Evolutionary conservation across 208 protist species (phyloP).

Genomic region (Giardia muris): DNA sequence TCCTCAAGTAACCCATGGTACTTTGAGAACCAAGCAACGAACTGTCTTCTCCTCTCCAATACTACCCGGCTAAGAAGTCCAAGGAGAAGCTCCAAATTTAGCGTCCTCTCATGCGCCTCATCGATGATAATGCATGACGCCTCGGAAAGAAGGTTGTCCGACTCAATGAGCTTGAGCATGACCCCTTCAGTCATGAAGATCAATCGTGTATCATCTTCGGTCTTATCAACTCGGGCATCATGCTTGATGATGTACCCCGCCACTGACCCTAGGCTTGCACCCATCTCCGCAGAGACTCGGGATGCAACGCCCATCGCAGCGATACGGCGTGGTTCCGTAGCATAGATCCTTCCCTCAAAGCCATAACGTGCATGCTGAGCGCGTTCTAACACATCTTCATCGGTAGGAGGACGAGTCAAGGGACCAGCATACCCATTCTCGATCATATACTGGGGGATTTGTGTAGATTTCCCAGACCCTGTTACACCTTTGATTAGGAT

Average conservation of each 20-base stretch:
- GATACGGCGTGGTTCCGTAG: neutral
- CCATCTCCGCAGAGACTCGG: neutral
- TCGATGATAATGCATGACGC: neutral
- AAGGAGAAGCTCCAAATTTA: neutral
- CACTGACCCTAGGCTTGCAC: neutral
- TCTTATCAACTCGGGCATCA: neutral
- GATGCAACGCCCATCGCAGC: neutral
- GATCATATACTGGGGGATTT: constrained; percentile 6
- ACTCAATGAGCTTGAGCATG: neutral
- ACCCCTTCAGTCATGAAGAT: constrained; percentile 21
- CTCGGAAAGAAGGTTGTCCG: neutral
- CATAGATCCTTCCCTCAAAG: neutral
- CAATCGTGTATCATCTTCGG: neutral
- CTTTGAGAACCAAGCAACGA: neutral
- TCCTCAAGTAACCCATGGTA: neutral
- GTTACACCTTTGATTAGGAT: neutral
- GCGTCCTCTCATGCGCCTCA: constrained; percentile 7
- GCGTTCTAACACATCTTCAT: neutral
- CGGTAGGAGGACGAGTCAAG: neutral
- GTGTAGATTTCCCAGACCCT: constrained; percentile 5
- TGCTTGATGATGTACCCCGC: neutral
- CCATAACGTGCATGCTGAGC: neutral
- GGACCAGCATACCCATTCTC: neutral
- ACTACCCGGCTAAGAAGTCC: neutral
- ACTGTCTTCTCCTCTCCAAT: neutral